Base-by-base conservation (phyloP, 257 asterid genomes). In the Capsicum baccatum region DNA sequence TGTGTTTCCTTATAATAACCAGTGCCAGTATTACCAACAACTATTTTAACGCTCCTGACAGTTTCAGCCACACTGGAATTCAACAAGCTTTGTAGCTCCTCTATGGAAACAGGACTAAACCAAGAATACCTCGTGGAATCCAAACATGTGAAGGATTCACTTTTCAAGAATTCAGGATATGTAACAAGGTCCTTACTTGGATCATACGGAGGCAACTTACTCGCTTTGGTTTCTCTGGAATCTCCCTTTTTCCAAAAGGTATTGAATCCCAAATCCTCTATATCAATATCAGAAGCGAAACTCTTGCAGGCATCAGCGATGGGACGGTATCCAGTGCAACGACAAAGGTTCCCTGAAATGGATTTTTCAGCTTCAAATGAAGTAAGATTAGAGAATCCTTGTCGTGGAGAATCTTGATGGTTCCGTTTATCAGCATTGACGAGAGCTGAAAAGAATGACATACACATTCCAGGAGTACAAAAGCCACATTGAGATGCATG, bases 401-500 rank as follows among this genome's bases (percentile, higher is more conserved):
- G 6, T 54, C 15, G 57, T 12, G 15, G 57, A 54, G 57, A 54
- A 54, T 54, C 15, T 54, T 35, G 89, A 87, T 0, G 87, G 83
- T 39, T 33, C 84, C 83, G 6, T 19, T 89, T 91, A 12, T 93
- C 91, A 26, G 93, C 93, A 70, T 92, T 86, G 12, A 84, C 87
- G 19, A 93, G 92, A 6, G 94, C 92, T 11, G 97, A 89, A 88
- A 85, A 92, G 59, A 94, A 84, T 3, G 97, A 94, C 87, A 94
- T 80, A 85, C 97, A 94, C 92, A 94, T 90, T 79, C 97, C 97
- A 13, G 97, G 96, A 37, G 93, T 94, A 90, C 97, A 94, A 81
- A 87, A 94, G 42, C 97, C 97, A 82, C 97, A 94, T 60, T 94
- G 97, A 84, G 97, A 90, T 78, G 96, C 96, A 84, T 92, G 97